Evolutionary conservation across 805 yeast species (phyloP), one percentile per base, ranked within the genome.

Genomic region (Starmerella floricola): DNA sequence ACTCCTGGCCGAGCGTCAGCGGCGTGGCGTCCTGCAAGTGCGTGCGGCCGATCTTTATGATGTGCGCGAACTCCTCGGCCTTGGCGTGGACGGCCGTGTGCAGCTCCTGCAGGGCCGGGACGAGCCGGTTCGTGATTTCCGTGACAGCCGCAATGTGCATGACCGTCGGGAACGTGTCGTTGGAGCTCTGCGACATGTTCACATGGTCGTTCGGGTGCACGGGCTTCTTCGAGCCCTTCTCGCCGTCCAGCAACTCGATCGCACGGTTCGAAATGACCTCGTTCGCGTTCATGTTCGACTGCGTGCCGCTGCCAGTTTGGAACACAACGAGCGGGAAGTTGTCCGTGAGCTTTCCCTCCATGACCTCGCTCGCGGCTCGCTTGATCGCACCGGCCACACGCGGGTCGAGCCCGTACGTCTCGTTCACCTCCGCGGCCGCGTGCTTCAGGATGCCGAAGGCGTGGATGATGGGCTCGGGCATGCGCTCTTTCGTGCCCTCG

Each of bases 301-400:
- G 98, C 45, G 98, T 91, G 63, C 98, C 98, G 26, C 95, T 83
- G 46, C 98, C 98, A 47, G 98, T 91, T 71, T 91, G 98, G 81
- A 86, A 91, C 29, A 91, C 96, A 45, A 91, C 98, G 62, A 91
- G 72, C 45, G 98, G 98, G 78, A 91, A 91, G 65, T 91, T 95
- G 57, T 81, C 94, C 49, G 76, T 73, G 61, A 91, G 74, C 64
- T 85, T 83, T 52, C 98, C 98, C 55, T 79, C 84, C 37, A 82
- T 71, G 31, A 91, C 97, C 65, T 91, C 98, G 55, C 86, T 80
- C 46, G 97, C 96, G 38, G 97, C 98, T 61, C 78, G 72, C 67
- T 83, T 78, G 61, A 91, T 91, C 39, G 94, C 94, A 29, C 65
- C 67, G 8, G 95, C 77, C 36, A 88, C 59, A 64, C 79, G 77